Base-by-base conservation (phyloP, 768 basidiomycete species). In the Amanita fuliginea region DNA sequence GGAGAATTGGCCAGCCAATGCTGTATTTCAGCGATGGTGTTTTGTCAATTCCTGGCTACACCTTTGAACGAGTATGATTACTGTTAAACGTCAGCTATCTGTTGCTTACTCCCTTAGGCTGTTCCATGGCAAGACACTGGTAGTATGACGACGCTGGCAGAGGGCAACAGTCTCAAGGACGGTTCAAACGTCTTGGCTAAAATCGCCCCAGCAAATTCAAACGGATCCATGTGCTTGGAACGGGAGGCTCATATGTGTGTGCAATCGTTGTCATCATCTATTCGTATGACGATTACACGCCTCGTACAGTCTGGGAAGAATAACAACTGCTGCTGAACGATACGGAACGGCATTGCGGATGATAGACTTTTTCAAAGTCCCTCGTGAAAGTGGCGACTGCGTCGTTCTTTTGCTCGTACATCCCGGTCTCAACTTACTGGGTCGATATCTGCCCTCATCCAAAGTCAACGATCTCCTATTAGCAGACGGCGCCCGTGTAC, bases 181-280 rank as follows among this genome's bases (percentile, higher is more conserved):
- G 75, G 80, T 30, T 79, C 80, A 3, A 75, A 71, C 52, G 77
- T 84, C 3, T 64, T 86, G 26, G 83, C 83, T 1, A 86, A 86
- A 66, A 81, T 86, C 56, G 82, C 81, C 4, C 76, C 80, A 30
- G 79, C 81, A 6, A 80, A 83, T 54, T 80, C 81, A 7, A 83
- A 83, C 60, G 82, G 77, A 13, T 81, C 83, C 3, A 76, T 85
- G 70, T 80, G 76, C 62, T 64, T 86, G 30, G 82, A 85, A 58
- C 69, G 83, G 49, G 83, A 86, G 63, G 78, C 80, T 3, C 82
- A 83, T 62, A 78, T 84, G 83, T 82, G 60, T 52, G 78, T 71
- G 34, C 19, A 18, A 50, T 11, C 18, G 16, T 42, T 40, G 42
- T 22, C 32, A 40, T 11, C 22, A 6, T 30, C 18, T 26, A 34